Base-by-base conservation (phyloP, 2,329 filamentous ascomycete species). In the Aspergillus melleus region DNA sequence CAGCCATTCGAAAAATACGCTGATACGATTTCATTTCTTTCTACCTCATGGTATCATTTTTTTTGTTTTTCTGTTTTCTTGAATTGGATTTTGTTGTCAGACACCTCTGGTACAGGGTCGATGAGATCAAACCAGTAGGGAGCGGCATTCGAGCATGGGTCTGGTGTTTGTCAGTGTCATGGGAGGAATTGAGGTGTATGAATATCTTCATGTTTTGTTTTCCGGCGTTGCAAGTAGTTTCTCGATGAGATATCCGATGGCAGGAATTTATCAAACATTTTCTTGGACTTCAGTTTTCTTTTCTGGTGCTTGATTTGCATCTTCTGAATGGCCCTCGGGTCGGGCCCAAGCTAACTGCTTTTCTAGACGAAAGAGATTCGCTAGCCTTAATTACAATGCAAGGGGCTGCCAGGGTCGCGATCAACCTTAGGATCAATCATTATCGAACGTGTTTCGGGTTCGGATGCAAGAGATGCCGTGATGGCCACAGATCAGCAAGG, bases 11-110 rank as follows among this genome's bases (percentile, higher is more conserved):
- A 54, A 36, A 22, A 22, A 24, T 52, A 54, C 44, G 54, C 39
- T 47, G 55, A 52, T 29, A 61, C 14, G 57, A 59, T 24, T 54
- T 55, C 30, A 24, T 55, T 42, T 44, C 36, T 57, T 57, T 57
- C 16, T 44, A 46, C 50, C 44, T 53, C 44, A 24, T 55, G 26
- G 10, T 58, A 32, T 19, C 42, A 54, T 55, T 44, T 44, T 49
- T 49, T 54, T 52, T 32, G 49, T 39, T 49, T 42, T 61, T 49
- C 49, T 30, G 39, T 19, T 32, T 20, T 54, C 14, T 32, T 57
- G 54, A 39, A 47, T 26, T 50, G 30, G 30, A 24, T 24, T 30
- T 30, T n/a, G n/a, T 44, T 46, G 55, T 22, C 32, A 30, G 6
- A 44, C 32, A 42, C 47, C 42, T 51, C 24, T 42, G 47, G 42